Evolutionary conservation across 2,329 filamentous ascomycete species (phyloP).

Genomic region (Fusarium napiforme): DNA sequence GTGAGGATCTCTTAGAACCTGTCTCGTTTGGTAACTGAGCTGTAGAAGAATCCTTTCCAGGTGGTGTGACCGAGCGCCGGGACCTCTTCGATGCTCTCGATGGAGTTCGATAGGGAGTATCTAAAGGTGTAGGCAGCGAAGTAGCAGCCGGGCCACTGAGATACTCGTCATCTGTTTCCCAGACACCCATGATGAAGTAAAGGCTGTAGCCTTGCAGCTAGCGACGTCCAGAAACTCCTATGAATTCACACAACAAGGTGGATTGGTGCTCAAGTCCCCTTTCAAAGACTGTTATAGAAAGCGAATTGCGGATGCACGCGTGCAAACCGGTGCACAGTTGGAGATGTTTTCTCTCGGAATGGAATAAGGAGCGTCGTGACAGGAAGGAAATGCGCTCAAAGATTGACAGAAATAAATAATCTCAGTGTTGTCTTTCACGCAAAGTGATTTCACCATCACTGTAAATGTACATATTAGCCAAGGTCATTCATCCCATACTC

Average conservation of each 20-base stretch:
- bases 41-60: conserved; percentile 68
- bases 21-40: conserved; percentile 58
- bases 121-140: conserved; percentile 74
- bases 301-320: conserved; percentile 1
- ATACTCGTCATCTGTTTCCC: conserved; percentile 73
- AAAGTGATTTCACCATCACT: conserved; percentile 15
- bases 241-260: not conserved
- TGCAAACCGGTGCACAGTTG: conserved; percentile 35
- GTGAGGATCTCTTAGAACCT: conserved; percentile 62
- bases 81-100: conserved; percentile 72
- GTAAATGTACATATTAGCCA: conserved; percentile 4
- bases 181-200: conserved; percentile 60
- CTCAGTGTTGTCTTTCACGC: conserved; percentile 1
- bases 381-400: conserved; percentile 1
- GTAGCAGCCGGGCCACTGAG: conserved; percentile 63
- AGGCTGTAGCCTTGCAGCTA: not conserved
- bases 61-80: conserved; percentile 74
- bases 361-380: not conserved
- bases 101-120: conserved; percentile 77
- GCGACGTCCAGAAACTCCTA: not conserved
- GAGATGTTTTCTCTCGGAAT: conserved; percentile 5
- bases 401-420: conserved; percentile 11
- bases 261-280: not conserved
- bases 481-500: not conserved
- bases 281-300: not conserved